A percentile compares a stretch with the other conserved stretches of the same genome.
phyloP scores from a whole-genome alignment of 2,329 filamentous ascomycete species.

The Calcarisporium arbuscula region DNA sequence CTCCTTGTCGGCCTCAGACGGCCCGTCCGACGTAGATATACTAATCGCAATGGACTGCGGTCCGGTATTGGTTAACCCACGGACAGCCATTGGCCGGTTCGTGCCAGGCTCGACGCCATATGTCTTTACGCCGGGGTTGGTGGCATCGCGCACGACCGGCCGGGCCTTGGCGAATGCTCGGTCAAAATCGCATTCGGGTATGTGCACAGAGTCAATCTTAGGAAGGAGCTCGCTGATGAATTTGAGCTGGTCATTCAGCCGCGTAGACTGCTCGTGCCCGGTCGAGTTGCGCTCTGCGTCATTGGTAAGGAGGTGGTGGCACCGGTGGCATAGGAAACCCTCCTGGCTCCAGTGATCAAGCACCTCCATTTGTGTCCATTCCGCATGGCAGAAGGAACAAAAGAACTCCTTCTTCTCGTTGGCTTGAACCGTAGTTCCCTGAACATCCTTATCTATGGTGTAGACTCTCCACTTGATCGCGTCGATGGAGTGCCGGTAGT shows the following conservation, averaged over 20 bases:
- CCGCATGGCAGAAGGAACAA: slow-evolving; percentile 72
- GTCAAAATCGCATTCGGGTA: slow-evolving; percentile 71
- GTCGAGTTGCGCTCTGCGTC: slow-evolving; percentile 62
- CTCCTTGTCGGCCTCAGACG: slow-evolving; percentile 59
- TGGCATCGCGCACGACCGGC: slow-evolving; percentile 60
- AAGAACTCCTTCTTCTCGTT: slow-evolving; percentile 88
- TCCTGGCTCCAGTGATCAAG: slow-evolving; percentile 64
- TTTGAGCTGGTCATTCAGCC: slow-evolving; percentile 72
- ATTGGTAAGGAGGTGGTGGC: slow-evolving; percentile 57
- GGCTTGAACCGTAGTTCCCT: slow-evolving; percentile 72
- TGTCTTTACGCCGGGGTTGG: slow-evolving; percentile 57
- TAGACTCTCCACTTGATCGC: slow-evolving; percentile 93
- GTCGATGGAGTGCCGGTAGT: slow-evolving; percentile 90
- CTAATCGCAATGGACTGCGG: slow-evolving; percentile 65
- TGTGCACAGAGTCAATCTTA: slow-evolving; percentile 65
- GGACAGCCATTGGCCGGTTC: slow-evolving; percentile 60
- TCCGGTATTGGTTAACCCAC: slow-evolving; percentile 59
- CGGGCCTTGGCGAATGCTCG: slow-evolving; percentile 57
- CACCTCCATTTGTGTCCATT: slow-evolving; percentile 88
- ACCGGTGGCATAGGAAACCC: slow-evolving; percentile 81
- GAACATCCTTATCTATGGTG: slow-evolving; percentile 80
- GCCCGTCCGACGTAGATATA: slow-evolving; percentile 60
- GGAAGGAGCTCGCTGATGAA: slow-evolving; percentile 72
- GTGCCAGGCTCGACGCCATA: slow-evolving; percentile 48
- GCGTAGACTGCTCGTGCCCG: slow-evolving; percentile 65